Base-by-base conservation (phyloP, 2,329 filamentous ascomycete species). In the Cercospora janseana region DNA sequence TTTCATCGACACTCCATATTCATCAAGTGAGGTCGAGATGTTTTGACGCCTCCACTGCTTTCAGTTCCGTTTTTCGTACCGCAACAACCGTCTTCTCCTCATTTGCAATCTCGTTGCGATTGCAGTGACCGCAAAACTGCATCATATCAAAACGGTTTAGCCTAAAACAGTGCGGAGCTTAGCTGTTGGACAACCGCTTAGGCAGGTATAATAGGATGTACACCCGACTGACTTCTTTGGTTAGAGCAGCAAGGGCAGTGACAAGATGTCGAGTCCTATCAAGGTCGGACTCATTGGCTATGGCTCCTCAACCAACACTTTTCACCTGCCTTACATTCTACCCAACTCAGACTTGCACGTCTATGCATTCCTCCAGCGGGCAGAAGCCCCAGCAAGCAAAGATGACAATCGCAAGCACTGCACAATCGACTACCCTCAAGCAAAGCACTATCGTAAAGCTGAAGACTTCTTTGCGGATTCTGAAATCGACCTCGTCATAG, bases 231-330 rank as follows among this genome's bases (percentile, higher is more conserved):
- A 4, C 12, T 24, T 34, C 21, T 15, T 23, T 24, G 10, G n/a
- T 9, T n/a, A n/a, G n/a, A 6, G 24, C 37, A 31, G 26, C 13
- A 29, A 10, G 5, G 5, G 27, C 16, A 21, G 32, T n/a, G 9
- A 18, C 18, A 12, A 50, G 27, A 28, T 3, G 10, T 61, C 61
- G 60, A 52, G 57, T 15, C 56, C 64, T 18, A 64, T 78, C 64
- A 78, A 75, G 57, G 69, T 78, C 27, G 75, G 76, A 28, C 59
- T 79, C 35, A 63, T 79, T 26, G 76, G 76, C 54, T 79, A 79
- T 48, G 76, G 76, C 62, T 70, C 71, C 47, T 70, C 75, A 0
- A 64, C 74, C 12, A 76, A 73, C 54, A 70, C 63, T 52, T 79
- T 78, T 51, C 75, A 79, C 48, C 66, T 78, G 2, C 77, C 77